Conservation (phyloP, 306 rosid species). For the Begonia loranthoides region DNA sequence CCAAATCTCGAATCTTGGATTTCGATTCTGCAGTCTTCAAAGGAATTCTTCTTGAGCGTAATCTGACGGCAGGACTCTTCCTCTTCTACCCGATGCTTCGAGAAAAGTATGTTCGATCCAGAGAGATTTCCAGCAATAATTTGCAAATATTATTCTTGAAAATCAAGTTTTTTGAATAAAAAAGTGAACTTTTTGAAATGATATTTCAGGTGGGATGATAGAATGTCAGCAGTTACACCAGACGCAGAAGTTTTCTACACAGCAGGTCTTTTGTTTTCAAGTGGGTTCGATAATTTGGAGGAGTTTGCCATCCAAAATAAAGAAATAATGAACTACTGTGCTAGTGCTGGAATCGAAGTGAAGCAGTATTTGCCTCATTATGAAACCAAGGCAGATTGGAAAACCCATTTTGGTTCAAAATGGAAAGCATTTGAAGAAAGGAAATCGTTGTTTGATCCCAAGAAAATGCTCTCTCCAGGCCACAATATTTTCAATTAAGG, state of each 20-base stretch:
- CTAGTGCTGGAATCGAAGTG: slow-evolving; percentile 19
- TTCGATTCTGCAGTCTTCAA: slow-evolving; percentile 49
- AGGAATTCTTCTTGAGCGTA: slow-evolving; percentile 44
- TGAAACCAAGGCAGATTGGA: slow-evolving; percentile 37
- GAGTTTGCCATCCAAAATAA: slow-evolving; percentile 24
- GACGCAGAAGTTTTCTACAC: slow-evolving; percentile 51
- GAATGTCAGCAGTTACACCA: slow-evolving; percentile 56
- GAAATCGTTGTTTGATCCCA: slow-evolving; percentile 57
- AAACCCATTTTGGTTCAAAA: slow-evolving; percentile 49
- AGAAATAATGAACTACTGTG: slow-evolving; percentile 35
- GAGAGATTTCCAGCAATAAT: no score
- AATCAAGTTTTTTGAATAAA: no score
- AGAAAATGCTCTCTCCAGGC: slow-evolving; percentile 62
- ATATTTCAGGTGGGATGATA: slow-evolving; percentile 55
- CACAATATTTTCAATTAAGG: slow-evolving; percentile 38
- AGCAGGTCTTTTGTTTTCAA: slow-evolving; percentile 29
- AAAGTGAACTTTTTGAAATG: no score
- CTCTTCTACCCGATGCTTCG: slow-evolving; percentile 45
- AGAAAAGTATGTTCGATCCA: slow-evolving; percentile 27
- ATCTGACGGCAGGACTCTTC: slow-evolving; percentile 29
- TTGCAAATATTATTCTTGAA: no score
- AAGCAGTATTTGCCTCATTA: slow-evolving; percentile 53
- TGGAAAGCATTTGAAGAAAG: slow-evolving; percentile 31
- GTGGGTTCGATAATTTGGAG: slow-evolving; percentile 13
- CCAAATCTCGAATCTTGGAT: slow-evolving; percentile 46